Percentiles rank a stretch among this genome's conserved stretches.
Conservation (phyloP, 2,329 filamentous ascomycete genomes). For the Stagonosporopsis chrysanthemi region DNA sequence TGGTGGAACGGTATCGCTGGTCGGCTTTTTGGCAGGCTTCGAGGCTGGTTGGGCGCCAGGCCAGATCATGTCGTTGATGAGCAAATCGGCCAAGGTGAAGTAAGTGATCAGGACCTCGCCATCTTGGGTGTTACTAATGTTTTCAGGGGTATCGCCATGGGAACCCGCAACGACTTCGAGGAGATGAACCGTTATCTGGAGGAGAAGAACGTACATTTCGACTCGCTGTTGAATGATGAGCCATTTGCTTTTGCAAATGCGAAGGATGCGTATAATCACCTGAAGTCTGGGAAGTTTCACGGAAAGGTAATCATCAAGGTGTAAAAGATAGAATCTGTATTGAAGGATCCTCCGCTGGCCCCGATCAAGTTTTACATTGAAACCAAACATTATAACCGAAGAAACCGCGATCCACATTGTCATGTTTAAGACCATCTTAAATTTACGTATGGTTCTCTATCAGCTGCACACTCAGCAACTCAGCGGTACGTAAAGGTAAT, state of each 20-base stretch:
- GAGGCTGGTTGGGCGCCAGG: constrained; percentile 19
- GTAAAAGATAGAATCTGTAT: neutral
- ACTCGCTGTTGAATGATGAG: neutral
- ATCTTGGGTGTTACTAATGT: neutral
- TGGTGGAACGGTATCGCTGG: constrained; percentile 31
- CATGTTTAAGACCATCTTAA: too few relatives aligned
- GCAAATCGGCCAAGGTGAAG: constrained; percentile 32
- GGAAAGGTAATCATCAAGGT: constrained; percentile 11
- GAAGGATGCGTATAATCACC: neutral
- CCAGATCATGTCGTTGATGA: constrained; percentile 28
- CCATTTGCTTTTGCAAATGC: constrained; percentile 7
- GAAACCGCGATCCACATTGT: too few relatives aligned
- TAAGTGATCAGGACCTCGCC: constrained; percentile 11
- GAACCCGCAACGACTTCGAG: constrained; percentile 7
- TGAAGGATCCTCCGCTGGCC: neutral
- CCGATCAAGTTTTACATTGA: too few relatives aligned
- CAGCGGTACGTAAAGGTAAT: neutral
- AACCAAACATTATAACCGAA: too few relatives aligned
- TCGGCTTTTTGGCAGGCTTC: constrained; percentile 35
- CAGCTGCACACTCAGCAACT: too few relatives aligned
- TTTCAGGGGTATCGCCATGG: constrained; percentile 9
- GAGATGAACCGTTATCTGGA: constrained; percentile 7
- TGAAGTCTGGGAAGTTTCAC: neutral
- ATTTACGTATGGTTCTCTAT: too few relatives aligned
- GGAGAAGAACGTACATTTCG: constrained; percentile 6